Base-by-base conservation (phyloP, 257 asterid genomes). In the Ligustrum vulgare region DNA sequence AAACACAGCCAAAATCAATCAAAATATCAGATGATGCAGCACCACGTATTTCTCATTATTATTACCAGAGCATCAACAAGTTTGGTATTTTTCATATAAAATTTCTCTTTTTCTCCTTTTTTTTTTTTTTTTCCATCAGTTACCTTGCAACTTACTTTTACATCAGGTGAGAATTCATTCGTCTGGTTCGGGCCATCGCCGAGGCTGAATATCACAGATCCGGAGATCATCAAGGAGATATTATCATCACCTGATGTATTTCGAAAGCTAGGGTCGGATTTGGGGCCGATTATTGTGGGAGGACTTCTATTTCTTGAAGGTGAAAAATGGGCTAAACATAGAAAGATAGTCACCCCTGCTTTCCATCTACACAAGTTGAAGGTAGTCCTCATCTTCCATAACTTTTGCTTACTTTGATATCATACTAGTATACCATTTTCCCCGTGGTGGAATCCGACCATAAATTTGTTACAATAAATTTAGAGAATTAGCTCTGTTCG, bases 11-110 rank as follows among this genome's bases (percentile, higher is more conserved):
- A 6, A 69, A 41, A 23, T 69, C 73, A 16, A 64, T 88, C 75
- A 77, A 69, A 5, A 32, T 86, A 11, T 80, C 89, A 0, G 92
- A 84, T 68, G 72, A 80, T 28, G 41, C 82, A 0, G 39, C 80
- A 0, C 73, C 92, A 0, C 87, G 82, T 63, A 76, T 84, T 31
- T 68, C 81, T 3, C 89, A 90, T n/a, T 80, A 82, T 54, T 79
- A 77, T 67, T 60, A 56, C 78, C 81, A 75, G 51, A 35, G 22
- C 51, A 28, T 72, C 15, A 22, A 13, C 76, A 77, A 80, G 65
- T 82, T 74, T 51, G 89, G 85, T 82, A 79, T 71, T 66, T 16
- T 23, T 70, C 64, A 56, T n/a, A 56, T 20, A 9, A 45, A 56
- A 20, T 56, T 6, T 54, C 13, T 56, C 32, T 56, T 20, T 54